Conservation (phyloP, 2,329 filamentous ascomycete genomes). For the Alternaria dauci region DNA sequence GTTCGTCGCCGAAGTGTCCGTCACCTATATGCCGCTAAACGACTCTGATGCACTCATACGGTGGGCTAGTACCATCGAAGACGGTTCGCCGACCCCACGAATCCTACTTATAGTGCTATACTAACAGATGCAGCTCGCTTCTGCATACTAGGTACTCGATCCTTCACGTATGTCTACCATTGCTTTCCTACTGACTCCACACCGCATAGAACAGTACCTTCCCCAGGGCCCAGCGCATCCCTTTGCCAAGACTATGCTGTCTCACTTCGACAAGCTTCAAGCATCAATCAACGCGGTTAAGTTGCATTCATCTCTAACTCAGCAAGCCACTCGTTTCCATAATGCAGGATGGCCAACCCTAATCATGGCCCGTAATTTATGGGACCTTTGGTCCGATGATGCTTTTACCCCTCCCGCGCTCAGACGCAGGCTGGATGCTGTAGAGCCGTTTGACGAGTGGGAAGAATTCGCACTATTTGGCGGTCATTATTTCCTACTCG, state of each 20-base stretch:
- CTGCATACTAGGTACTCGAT: constrained; percentile 66
- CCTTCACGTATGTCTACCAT: constrained; percentile 1
- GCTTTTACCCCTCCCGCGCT: constrained; percentile 69
- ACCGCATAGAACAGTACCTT: constrained; percentile 73
- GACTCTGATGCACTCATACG: constrained; percentile 76
- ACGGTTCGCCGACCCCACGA: constrained; percentile 61
- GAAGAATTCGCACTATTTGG: constrained; percentile 90
- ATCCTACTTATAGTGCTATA: background rate
- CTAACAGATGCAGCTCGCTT: constrained; percentile 69
- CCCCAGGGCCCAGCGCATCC: constrained; percentile 80
- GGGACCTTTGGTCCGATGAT: constrained; percentile 81
- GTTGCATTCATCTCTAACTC: constrained; percentile 70
- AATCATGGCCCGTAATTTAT: constrained; percentile 71
- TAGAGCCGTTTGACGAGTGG: constrained; percentile 95
- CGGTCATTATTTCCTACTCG: constrained; percentile 82
- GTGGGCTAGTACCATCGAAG: constrained; percentile 77
- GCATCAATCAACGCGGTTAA: constrained; percentile 79
- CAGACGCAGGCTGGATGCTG: constrained; percentile 68
- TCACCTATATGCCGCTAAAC: constrained; percentile 84
- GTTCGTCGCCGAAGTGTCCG: constrained; percentile 88
- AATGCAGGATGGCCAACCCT: constrained; percentile 72
- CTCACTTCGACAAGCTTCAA: constrained; percentile 81
- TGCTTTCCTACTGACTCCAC: constrained; percentile 8
- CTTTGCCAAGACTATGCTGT: constrained; percentile 86
- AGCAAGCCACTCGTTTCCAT: constrained; percentile 74